Evolutionary conservation across 164 flowering plant species (phyloP).

Genomic region (Warburgia ugandensis): DNA sequence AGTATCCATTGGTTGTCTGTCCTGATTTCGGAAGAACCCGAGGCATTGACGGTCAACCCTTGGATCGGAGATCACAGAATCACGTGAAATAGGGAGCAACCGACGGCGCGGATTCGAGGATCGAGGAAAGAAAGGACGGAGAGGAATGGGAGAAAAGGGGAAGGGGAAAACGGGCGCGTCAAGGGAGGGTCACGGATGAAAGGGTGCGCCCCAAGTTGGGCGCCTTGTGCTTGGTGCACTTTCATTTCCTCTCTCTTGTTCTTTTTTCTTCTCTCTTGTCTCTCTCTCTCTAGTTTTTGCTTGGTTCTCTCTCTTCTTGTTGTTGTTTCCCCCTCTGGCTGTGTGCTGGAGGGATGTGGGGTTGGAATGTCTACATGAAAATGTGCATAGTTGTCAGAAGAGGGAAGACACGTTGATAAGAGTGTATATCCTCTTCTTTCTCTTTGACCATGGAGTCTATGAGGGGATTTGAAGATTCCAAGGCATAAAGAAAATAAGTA

Average conservation of each 20-base stretch:
- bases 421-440: constrained; percentile 38
- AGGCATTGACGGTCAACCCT: constrained; percentile 17
- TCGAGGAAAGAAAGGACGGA: neutral
- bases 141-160: neutral
- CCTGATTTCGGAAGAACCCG: neutral
- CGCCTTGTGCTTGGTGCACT: constrained; percentile 38
- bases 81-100: constrained; percentile 7
- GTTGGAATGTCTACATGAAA: constrained; percentile 29
- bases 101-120: constrained; percentile 5
- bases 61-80: constrained; percentile 1
- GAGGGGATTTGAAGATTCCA: constrained; percentile 3
- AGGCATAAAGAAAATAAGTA: neutral
- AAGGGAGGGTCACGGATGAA: constrained; percentile 29
- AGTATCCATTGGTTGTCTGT: neutral
- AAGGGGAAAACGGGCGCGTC: constrained; percentile 31
- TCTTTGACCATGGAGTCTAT: constrained; percentile 40
- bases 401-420: constrained; percentile 42
- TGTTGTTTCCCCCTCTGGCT: no score
- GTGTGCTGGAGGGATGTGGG: no score
- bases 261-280: no score
- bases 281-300: neutral
- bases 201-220: constrained; percentile 27
- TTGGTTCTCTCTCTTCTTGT: neutral
- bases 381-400: constrained; percentile 18
- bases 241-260: no score